A percentile compares a stretch with the other conserved stretches of the same genome.
Evolutionary conservation across 2,329 filamentous ascomycete species (phyloP).

Genomic region (Cladorrhinum sp.): DNA sequence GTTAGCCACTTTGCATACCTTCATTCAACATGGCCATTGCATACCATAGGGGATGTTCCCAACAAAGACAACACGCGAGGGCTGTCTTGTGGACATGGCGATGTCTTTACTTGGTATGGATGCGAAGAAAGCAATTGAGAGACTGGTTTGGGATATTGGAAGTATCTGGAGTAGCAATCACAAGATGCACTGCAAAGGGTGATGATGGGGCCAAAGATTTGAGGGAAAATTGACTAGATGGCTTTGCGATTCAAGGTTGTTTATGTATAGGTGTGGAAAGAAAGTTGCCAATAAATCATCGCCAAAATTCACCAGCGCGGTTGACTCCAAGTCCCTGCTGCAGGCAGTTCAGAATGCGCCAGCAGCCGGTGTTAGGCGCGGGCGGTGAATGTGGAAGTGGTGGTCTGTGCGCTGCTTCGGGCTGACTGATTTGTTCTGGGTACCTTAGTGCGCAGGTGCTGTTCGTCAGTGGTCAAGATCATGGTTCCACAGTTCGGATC

Average conservation of each 20-base stretch:
- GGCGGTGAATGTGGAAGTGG: not conserved
- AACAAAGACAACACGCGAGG: conserved; percentile 77
- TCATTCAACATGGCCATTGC: conserved; percentile 19
- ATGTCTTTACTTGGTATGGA: not conserved
- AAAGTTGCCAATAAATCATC: not conserved
- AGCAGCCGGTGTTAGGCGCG: not conserved
- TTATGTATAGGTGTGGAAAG: not conserved
- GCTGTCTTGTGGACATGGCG: conserved; percentile 71
- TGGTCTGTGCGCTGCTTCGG: not conserved
- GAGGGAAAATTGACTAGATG: not conserved
- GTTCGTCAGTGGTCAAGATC: conserved; percentile 1
- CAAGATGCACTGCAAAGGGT: not conserved
- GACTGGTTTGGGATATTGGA: not conserved
- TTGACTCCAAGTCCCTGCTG: not conserved
- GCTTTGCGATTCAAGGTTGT: not conserved
- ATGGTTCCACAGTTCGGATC: conserved; percentile 2
- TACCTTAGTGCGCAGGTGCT: no score
- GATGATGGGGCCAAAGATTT: no score
- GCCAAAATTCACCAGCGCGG: not conserved
- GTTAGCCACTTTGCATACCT: not conserved
- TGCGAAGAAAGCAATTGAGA: not conserved
- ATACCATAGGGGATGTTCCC: conserved; percentile 81
- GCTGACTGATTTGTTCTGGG: not conserved
- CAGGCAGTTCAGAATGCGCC: not conserved
- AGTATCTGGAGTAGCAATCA: not conserved